These are phyloP conservation scores for Plasmodium sp. DNA, from an alignment of 169 alveolate species.

Conservation along the genomic window DNA sequence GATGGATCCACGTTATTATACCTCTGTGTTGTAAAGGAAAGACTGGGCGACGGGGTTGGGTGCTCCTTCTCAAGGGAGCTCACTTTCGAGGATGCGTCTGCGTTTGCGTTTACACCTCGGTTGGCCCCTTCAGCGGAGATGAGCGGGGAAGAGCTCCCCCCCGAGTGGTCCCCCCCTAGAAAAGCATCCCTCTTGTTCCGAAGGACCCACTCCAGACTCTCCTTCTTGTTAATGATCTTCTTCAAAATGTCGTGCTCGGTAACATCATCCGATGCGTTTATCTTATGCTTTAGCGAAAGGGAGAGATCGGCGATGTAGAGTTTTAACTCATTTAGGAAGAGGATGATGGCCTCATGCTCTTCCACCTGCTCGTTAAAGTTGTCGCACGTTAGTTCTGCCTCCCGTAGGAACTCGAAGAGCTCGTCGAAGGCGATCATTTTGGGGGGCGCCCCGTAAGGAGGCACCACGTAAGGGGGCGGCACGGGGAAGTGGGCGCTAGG, in stretches of 20 bases:
- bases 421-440: conserved; percentile 46
- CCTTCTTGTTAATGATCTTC: conserved; percentile 46
- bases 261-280: conserved; percentile 8
- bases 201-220: conserved; percentile 8
- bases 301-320: conserved; percentile 34
- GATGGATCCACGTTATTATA: background rate
- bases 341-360: conserved; percentile 30
- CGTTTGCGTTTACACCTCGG: too few species aligned
- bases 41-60: background rate
- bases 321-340: conserved; percentile 25
- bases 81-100: background rate
- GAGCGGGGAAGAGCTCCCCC: background rate
- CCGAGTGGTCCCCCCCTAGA: background rate
- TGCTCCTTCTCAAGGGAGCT: background rate
- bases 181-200: background rate
- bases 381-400: conserved; percentile 51
- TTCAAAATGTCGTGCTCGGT: conserved; percentile 35
- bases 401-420: conserved; percentile 41
- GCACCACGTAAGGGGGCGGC: background rate
- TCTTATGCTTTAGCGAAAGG: background rate
- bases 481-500: background rate
- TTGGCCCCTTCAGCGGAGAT: background rate
- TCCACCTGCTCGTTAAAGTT: conserved; percentile 38
- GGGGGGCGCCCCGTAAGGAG: background rate
- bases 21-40: background rate